A percentile compares a stretch with the other conserved stretches of the same genome.
Evolutionary conservation across 2,329 filamentous ascomycete genomes (phyloP).

Genomic region (Ascocoryne sarcoides): DNA sequence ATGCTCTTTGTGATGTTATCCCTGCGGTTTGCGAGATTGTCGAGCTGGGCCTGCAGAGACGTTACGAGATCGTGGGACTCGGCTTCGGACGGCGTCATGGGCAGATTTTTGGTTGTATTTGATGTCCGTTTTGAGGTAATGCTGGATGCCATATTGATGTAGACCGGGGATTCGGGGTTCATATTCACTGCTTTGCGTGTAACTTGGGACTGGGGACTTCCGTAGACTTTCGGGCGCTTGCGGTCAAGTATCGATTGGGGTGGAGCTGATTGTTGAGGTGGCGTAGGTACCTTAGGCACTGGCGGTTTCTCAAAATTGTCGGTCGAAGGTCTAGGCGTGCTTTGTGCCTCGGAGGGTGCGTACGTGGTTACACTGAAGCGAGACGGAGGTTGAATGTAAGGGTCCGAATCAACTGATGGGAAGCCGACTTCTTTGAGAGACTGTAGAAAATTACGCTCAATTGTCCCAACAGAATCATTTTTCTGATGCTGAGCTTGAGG

Average conservation of each 20-base stretch:
- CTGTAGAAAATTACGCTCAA: constrained; percentile 24
- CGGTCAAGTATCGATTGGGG: constrained; percentile 22
- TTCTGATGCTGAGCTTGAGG: not conserved
- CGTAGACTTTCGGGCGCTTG: constrained; percentile 19
- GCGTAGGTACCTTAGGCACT: constrained; percentile 19
- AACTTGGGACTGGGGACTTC: constrained; percentile 9
- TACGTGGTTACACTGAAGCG: constrained; percentile 28
- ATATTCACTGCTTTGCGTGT: constrained; percentile 22
- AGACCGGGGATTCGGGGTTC: constrained; percentile 18
- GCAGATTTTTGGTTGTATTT: constrained; percentile 45
- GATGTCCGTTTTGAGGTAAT: constrained; percentile 14
- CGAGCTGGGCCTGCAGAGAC: constrained; percentile 56
- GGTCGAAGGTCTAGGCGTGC: constrained; percentile 22
- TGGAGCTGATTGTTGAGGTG: constrained; percentile 7
- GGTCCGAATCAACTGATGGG: constrained; percentile 8
- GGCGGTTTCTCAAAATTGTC: constrained; percentile 20
- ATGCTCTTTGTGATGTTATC: constrained; percentile 66
- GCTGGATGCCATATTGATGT: constrained; percentile 22
- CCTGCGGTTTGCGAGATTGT: constrained; percentile 56
- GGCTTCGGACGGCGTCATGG: constrained; percentile 49
- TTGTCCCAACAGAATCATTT: constrained; percentile 11
- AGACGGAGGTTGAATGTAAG: constrained; percentile 25
- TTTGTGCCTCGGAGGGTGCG: constrained; percentile 22
- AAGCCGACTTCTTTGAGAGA: constrained; percentile 17
- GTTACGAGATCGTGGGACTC: constrained; percentile 56